Conservation (phyloP, 176 grass and related monocot species). For the Oryza rufipogon region DNA sequence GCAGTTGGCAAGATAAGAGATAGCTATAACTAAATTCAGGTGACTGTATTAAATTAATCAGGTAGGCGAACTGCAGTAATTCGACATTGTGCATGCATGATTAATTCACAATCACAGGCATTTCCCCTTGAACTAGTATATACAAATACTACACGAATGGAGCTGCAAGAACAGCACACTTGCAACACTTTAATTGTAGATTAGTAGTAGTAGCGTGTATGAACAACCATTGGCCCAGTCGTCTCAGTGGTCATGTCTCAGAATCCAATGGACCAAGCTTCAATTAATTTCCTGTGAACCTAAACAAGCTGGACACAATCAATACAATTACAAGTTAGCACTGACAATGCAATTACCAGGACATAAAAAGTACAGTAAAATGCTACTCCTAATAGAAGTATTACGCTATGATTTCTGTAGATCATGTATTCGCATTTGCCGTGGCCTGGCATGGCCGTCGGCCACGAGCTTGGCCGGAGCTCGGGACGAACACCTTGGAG, state of each 20-base stretch:
- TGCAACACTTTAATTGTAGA: background rate
- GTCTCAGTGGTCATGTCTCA: constrained; percentile 24
- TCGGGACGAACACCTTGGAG: background rate
- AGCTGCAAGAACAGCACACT: background rate
- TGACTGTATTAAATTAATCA: background rate
- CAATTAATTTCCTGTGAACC: constrained; percentile 13
- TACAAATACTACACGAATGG: no score
- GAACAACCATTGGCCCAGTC: background rate
- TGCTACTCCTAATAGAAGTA: background rate
- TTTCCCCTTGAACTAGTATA: background rate
- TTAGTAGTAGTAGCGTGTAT: background rate
- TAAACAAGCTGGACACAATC: background rate
- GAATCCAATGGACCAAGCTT: constrained; percentile 5
- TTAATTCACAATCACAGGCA: background rate
- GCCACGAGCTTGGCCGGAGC: constrained; percentile 24
- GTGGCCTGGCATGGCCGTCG: constrained; percentile 37
- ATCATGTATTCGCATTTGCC: constrained; percentile 36
- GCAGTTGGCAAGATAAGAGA: no score
- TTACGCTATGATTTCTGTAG: constrained; percentile 47
- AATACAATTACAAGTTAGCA: background rate
- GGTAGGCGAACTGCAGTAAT: background rate
- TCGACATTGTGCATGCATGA: background rate
- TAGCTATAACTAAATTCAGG: background rate
- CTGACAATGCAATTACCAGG: background rate
- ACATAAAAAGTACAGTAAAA: background rate